Conservation (phyloP, 1,139 yeast genomes). For the Zygoascus sp. region DNA sequence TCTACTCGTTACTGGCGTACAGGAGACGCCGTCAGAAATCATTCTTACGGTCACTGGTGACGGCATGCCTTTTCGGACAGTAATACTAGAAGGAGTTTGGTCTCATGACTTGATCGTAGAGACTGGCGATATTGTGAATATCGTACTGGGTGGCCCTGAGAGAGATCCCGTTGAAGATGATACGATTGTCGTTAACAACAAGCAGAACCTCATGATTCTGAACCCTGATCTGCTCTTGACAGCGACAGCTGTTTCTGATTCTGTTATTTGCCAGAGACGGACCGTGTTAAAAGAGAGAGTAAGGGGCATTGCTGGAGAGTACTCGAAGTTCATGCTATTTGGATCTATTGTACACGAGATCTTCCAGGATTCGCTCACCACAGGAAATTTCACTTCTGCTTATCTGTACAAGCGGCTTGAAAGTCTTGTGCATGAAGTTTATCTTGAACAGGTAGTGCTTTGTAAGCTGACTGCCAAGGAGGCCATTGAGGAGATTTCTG, state of each 20-base stretch:
- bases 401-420: slow-evolving; percentile 47
- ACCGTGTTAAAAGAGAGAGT: slow-evolving; percentile 58
- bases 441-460: slow-evolving; percentile 52
- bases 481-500: slow-evolving; percentile 44
- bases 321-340: slow-evolving; percentile 56
- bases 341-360: slow-evolving; percentile 80
- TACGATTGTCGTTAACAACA: slow-evolving; percentile 48
- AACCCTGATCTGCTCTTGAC: slow-evolving; percentile 80
- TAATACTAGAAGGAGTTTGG: slow-evolving; percentile 30
- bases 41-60: slow-evolving; percentile 10
- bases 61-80: slow-evolving; percentile 7
- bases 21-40: slow-evolving; percentile 8
- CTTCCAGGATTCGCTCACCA: slow-evolving; percentile 61
- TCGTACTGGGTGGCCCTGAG: slow-evolving; percentile 28
- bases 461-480: slow-evolving; percentile 49
- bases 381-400: slow-evolving; percentile 41
- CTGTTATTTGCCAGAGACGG: slow-evolving; percentile 66
- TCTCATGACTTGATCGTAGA: slow-evolving; percentile 18
- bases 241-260: slow-evolving; percentile 77
- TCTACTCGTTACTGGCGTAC: slow-evolving; percentile 14
- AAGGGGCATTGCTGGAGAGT: slow-evolving; percentile 47
- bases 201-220: slow-evolving; percentile 61
- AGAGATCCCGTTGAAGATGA: slow-evolving; percentile 8
- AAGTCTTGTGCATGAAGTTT: slow-evolving; percentile 38
- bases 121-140: slow-evolving; percentile 36